Evolutionary conservation across 2,329 filamentous ascomycete species (phyloP), one percentile per base, ranked within the genome.

Genomic region (Tolypocladium nubicola): DNA sequence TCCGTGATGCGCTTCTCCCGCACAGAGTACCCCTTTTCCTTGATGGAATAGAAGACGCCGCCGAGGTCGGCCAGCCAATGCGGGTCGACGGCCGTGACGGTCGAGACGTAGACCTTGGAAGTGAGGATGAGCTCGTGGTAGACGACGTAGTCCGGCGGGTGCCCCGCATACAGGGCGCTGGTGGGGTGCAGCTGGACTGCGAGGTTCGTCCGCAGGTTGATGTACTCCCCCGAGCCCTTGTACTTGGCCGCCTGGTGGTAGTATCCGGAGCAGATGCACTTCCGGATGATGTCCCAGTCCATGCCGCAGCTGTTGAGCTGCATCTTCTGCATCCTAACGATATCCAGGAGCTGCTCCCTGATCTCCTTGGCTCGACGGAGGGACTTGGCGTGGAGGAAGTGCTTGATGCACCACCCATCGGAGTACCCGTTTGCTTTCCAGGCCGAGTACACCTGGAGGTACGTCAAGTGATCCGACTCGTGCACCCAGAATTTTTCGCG

Each of bases 41-140:
- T 97, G 68, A 99, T 83, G 1, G 88, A 94, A 73, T 97, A 99
- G 72, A 99, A 99, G 0, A 99, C 94, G 1, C 92, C 94, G 39
- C 95, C 94, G 7, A 99, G 79, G 69, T 99, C 94, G 8, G 94
- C 94, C 45, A 99, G 83, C 94, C 94, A 99, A 69, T 95, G 90
- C 55, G 94, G 93, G 70, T 99, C 94, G 1, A 99, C 94, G 1
- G 90, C 85, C 5, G 94, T 99, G 11, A 99, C 94, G 5, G 90
- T 96, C 3, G 90, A 95, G 85, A 99, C 97, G 76, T 97, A 99
- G 70, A 97, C 94, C 70, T 96, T 97, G 58, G 87, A 90, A 0
- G 94, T 99, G 60, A 99, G 83, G 65, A 99, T 96, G 58, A 99
- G 83, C 73, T 99, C 94, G 77, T 99, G 94, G 73, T 99, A 99